Evolutionary conservation across 108 stramenopile genomes (phyloP), one percentile per base, ranked within the genome.

Genomic region (Epithemia pelagica): DNA sequence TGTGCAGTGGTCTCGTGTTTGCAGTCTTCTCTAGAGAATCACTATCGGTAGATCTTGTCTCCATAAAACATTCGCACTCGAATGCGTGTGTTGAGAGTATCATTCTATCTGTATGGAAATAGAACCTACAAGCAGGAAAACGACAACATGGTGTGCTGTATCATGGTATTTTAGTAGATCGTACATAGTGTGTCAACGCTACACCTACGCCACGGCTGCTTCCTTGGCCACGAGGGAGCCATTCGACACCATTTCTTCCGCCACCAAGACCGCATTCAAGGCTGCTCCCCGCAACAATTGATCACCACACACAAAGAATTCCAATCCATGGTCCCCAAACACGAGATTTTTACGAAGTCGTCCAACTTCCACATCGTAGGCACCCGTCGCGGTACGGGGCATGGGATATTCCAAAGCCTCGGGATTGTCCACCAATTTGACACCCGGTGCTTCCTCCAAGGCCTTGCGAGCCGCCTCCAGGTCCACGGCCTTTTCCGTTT

Each of bases 221-320:
- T 52, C 54, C 58, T 68, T 68, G 31, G 57, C 67, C 22, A 80
- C 53, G 58, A 90, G 76, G 28, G 83, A 69, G 28, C 91, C 91
- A 79, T 95, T 90, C 73, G 77, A 78, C 28, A 77, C 77, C 84
- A 95, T 88, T 51, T 78, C 90, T 83, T 98, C 96, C 19, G 95
- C 97, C 21, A 98, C 93, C 26, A 97, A 68, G 28, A 98, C 97
- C 5, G 97, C 97, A 80, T 98, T 98, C 68, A 98, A 76, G 0
- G 97, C 97, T 1, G 97, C 97, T 53, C 97, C 97, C 59, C 97
- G 86, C 62, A 98, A 78, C 30, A 98, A 86, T 82, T 98, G 97
- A 78, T 99, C 98, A 19, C 98, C 98, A 62, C 84, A 86, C 25
- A 99, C 96, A 73, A 99, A 99, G 69, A 99, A 82, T 78, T 99